These are phyloP conservation scores for Adiantum capillusveneris DNA, from an alignment of 75 land plant species.

Conservation along the genomic window DNA sequence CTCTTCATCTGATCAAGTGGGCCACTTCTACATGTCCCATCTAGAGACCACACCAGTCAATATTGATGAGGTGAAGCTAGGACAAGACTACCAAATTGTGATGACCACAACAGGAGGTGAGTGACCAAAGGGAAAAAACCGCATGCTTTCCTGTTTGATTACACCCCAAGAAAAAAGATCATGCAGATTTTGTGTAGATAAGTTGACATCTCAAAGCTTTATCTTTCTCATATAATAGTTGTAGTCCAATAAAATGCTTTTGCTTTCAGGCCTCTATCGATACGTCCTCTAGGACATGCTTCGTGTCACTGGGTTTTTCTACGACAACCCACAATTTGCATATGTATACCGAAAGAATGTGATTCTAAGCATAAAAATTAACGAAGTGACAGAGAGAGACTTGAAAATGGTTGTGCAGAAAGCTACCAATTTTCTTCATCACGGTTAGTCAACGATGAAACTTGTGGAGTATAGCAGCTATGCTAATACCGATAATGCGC, in stretches of 20 bases:
- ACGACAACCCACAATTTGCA: slow-evolving; percentile 41
- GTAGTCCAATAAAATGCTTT: background rate
- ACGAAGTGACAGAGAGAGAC: slow-evolving; percentile 64
- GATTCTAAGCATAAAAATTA: slow-evolving; percentile 41
- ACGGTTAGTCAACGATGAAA: slow-evolving; percentile 27
- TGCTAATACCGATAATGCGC: slow-evolving; percentile 17
- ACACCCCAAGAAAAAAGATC: too few relatives aligned
- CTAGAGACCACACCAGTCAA: slow-evolving; percentile 31
- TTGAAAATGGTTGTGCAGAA: slow-evolving; percentile 36
- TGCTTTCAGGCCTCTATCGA: slow-evolving; percentile 62
- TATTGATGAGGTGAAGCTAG: slow-evolving; percentile 35
- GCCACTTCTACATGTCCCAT: too few relatives aligned
- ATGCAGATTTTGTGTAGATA: background rate
- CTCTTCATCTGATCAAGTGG: slow-evolving; percentile 11
- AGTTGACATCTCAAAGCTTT: background rate
- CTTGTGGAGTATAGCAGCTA: slow-evolving; percentile 62
- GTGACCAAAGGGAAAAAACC: too few relatives aligned
- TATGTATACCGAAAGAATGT: slow-evolving; percentile 51
- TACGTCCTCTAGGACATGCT: slow-evolving; percentile 57
- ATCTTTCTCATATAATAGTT: background rate
- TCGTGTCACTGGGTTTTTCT: slow-evolving; percentile 47
- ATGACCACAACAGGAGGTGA: slow-evolving; percentile 50
- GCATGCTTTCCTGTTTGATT: too few relatives aligned
- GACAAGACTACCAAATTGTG: slow-evolving; percentile 48
- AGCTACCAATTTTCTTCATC: slow-evolving; percentile 19